Base-by-base conservation (phyloP, 2,329 filamentous ascomycete genomes). In the Phialophora macrospora region DNA sequence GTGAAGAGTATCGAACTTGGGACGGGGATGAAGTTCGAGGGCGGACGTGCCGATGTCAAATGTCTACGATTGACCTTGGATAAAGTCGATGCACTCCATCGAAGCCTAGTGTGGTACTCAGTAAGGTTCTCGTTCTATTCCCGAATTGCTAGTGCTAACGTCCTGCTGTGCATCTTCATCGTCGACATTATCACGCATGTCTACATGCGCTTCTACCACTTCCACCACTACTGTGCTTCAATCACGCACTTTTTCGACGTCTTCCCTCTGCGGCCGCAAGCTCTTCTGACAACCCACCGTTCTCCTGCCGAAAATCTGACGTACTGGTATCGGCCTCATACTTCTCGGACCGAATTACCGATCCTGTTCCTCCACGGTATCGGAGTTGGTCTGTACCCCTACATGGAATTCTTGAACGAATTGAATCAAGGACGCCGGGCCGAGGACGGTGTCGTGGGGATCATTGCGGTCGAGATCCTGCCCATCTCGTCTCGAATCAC, bases 311-410 rank as follows among this genome's bases (percentile, higher is more conserved):
- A 48, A 24, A 28, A 64, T 55, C 49, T 68, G 41, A 68, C 34
- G n/a, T 91, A 92, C 78, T 91, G 88, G 86, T 80, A 88, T 71
- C 83, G 84, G 1, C 85, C 86, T 4, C 88, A 91, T 72, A 85
- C 81, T 0, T 87, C 85, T 1, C 30, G 56, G 32, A 84, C 80
- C 0, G 80, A 80, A 49, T 41, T 66, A 26, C 89, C 89, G 0
- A 76, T 91, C 7, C 76, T 92, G 3, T 91, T 90, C 76, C 81
- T 91, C 55, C 89, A 91, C 70, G 89, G 89, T 17, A 90, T 91
- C 56, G 88, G 89, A 49, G 81, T 91, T 64, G 89, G 89, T 0
- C 81, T 91, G 1, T 84, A 85, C 73, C 84, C 87, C 0, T 90
- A 91, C 70, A 78, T 82, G 12, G 74, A 77, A 17, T 89, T 89